Percentiles rank a stretch among this genome's conserved stretches.
phyloP scores from a whole-genome alignment of 129 eudicot species.

The Flaveria sonorensis region DNA sequence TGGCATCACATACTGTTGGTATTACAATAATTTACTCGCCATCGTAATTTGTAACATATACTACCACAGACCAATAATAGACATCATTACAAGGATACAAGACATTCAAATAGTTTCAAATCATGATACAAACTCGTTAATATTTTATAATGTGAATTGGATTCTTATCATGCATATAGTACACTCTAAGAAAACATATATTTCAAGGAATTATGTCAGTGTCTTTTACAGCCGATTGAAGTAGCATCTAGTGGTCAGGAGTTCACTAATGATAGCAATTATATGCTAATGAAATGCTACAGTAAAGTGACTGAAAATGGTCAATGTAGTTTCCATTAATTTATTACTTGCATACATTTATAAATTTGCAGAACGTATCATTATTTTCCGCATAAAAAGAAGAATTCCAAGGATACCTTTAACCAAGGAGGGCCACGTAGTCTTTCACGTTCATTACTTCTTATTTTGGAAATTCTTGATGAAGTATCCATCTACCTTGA shows the following conservation, averaged over 20 bases:
- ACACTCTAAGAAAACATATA: constrained; percentile 1
- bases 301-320: constrained; percentile 10
- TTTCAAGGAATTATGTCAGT: neutral
- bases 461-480: constrained; percentile 87
- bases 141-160: neutral
- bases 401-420: constrained; percentile 53
- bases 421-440: constrained; percentile 99
- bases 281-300: neutral
- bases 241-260: neutral
- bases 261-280: neutral
- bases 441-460: constrained; percentile 95
- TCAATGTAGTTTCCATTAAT: neutral
- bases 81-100: neutral
- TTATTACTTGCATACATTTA: constrained; percentile 17
- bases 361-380: neutral
- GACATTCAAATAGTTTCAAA: neutral
- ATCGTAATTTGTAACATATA: neutral
- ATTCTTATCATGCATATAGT: constrained; percentile 1
- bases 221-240: constrained; percentile 1
- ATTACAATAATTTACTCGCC: constrained; percentile 1
- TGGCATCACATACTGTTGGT: neutral
- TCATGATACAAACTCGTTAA: neutral
- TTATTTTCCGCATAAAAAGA: neutral
- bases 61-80: neutral
- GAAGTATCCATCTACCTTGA: constrained; percentile 98